These are phyloP conservation scores for Intubia oerlemansii DNA, from an alignment of 2,329 filamentous ascomycete species.

Conservation along the genomic window DNA sequence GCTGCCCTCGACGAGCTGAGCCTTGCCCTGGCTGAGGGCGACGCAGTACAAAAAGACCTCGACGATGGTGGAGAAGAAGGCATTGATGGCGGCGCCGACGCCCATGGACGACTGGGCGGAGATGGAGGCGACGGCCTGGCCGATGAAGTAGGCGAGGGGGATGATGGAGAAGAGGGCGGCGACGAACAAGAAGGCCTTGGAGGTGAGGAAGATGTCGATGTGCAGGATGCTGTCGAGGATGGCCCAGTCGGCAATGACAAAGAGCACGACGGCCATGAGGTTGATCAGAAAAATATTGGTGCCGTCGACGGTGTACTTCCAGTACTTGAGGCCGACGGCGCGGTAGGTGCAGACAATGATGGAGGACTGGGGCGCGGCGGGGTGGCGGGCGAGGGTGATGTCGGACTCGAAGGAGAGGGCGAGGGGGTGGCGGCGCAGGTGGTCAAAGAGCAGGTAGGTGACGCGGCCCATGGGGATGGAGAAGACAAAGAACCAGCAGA, in stretches of 20 bases:
- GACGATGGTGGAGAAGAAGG: conserved; percentile 92
- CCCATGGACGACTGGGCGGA: conserved; percentile 98
- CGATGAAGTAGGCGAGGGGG: conserved; percentile 92
- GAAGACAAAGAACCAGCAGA: conserved; percentile 95
- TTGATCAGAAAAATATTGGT: conserved; percentile 99
- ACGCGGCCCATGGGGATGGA: conserved; percentile 98
- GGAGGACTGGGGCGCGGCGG: conserved; percentile 54
- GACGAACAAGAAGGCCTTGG: conserved; percentile 68
- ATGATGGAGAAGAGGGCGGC: conserved; percentile 81
- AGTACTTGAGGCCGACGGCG: conserved; percentile 83
- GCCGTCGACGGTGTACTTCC: conserved; percentile 97
- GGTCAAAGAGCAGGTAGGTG: conserved; percentile 71
- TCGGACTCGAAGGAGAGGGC: conserved; percentile 88
- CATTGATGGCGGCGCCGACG: conserved; percentile 87
- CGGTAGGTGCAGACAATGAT: conserved; percentile 94
- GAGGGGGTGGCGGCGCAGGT: conserved; percentile 78
- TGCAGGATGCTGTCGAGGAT: conserved; percentile 50
- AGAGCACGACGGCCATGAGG: conserved; percentile 77
- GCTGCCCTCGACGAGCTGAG: conserved; percentile 81
- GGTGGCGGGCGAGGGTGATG: conserved; percentile 47
- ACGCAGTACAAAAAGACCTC: conserved; percentile 97
- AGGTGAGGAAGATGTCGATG: conserved; percentile 52
- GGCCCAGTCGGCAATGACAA: conserved; percentile 85
- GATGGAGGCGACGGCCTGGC: conserved; percentile 93
- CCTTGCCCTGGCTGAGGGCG: conserved; percentile 79